Evolutionary conservation across 176 grass and related monocot genomes (phyloP), one percentile per base, ranked within the genome.

Genomic region (Melocanna baccifera): DNA sequence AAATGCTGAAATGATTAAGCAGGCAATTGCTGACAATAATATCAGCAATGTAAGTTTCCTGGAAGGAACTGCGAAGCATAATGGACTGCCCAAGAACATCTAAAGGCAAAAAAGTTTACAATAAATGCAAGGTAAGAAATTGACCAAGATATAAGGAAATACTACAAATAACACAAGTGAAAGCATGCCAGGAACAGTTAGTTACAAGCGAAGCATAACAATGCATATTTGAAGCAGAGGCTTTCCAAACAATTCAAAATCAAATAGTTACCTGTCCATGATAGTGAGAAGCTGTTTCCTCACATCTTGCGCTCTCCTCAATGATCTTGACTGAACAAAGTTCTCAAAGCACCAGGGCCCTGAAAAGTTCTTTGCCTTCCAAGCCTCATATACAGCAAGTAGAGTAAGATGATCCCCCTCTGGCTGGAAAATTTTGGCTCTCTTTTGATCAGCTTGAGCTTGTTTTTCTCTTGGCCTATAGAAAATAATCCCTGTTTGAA

Each of bases 261-360:
- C 56, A 56, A 61, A 59, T 61, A 67, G 68, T 74, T 87, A 97
- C 91, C 89, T 98, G 77, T 98, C 95, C 95, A 98, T 98, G 69
- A 98, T 95, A 83, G 89, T 93, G 45, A 98, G 91, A 87, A 98
- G 92, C 48, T 98, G 95, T 69, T 98, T 98, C 75, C 92, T 87
- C 42, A 95, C 95, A 87, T 98, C 95, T 76, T 98, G 92, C 1
- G 95, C 95, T 47, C 91, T 92, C 80, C 92, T 91, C 37, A 98
- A 81, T 5, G 92, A 95, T 77, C 93, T 92, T 82, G 91, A 90
- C 51, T 95, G 95, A 29, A 98, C 93, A 79, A 98, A 98, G 68
- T 98, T 98, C 82, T 98, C 95, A 87, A 95, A 93, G 76, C 95
- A 98, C 95, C 95, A 98, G 22, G 95, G 95, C 22, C 95, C 95